phyloP scores from a whole-genome alignment of 129 eudicot genomes.

The Solidago caesia region DNA sequence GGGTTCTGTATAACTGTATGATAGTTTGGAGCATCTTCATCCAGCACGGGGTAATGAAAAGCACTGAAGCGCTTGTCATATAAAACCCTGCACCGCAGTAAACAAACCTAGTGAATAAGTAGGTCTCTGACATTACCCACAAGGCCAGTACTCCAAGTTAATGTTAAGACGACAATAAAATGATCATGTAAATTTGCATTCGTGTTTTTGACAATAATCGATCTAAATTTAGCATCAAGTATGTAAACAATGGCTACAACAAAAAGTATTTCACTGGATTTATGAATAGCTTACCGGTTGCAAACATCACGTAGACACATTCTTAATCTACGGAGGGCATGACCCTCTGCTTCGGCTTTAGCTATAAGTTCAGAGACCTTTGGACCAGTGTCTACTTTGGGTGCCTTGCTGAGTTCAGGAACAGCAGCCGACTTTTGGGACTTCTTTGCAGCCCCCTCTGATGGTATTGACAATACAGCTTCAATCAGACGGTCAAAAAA shows the following conservation, averaged over 20 bases:
- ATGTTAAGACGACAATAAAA: neutral
- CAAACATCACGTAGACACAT: conserved; percentile 99
- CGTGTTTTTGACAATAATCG: neutral
- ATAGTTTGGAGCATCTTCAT: conserved; percentile 99
- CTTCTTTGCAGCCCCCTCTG: conserved; percentile 42
- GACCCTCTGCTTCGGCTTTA: conserved; percentile 90
- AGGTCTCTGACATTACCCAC: conserved; percentile 8
- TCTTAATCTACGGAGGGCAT: conserved; percentile 89
- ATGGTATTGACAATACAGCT: conserved; percentile 76
- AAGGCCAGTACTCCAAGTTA: neutral
- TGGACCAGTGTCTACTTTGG: conserved; percentile 84
- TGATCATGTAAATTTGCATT: neutral
- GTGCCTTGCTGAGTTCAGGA: conserved; percentile 95
- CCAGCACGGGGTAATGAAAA: conserved; percentile 89
- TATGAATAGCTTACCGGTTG: conserved; percentile 56
- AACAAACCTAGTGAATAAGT: neutral
- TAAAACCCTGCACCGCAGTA: conserved; percentile 58
- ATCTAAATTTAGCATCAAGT: neutral
- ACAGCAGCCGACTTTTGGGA: conserved; percentile 47
- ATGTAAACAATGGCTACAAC: neutral
- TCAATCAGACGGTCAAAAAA: conserved; percentile 73
- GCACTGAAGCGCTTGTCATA: conserved; percentile 94
- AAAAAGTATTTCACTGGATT: neutral
- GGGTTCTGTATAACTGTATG: conserved; percentile 90
- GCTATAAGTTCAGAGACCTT: conserved; percentile 88